Base-by-base conservation (phyloP, 2,329 filamentous ascomycete genomes). In the Venturia pyrina region DNA sequence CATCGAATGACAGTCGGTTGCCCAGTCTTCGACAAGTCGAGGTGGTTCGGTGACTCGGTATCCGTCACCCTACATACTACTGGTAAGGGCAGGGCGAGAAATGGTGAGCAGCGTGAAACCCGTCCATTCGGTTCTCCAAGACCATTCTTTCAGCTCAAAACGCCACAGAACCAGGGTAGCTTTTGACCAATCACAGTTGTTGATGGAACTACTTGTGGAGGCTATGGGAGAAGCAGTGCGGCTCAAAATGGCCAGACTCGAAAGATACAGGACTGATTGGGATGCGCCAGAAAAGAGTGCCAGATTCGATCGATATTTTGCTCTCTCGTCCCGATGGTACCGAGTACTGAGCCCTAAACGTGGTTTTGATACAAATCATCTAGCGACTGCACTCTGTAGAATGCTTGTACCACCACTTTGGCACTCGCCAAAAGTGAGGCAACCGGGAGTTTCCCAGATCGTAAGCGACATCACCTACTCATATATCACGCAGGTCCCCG, bases 401-500 rank as follows among this genome's bases (percentile, higher is more conserved):
- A 4, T 28, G 28, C 28, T 28, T 28, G 28, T 28, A 53, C 48
- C 21, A 53, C 21, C 48, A 53, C n/a, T 1, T 28, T 28, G 28
- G 28, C 28, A 28, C 32, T 37, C 17, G 10, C 50, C 15, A 59
- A 24, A 37, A 59, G 15, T 59, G 53, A 37, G 15, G 53, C 53
- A 59, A 10, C 8, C 53, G 53, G 19, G 53, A 59, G 7, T 10
- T 17, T n/a, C 32, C 32, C 6, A 7, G 28, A n/a, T 32, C 11
- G 32, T 37, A 28, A 59, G 53, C 53, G 53, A 37, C 53, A 59
- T 37, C 24, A 37, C 53, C 19, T 37, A 59, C 53, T 59, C 28
- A 28, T 37, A 59, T 59, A 17, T 21, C 53, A 59, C 53, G 53
- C 53, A 59, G 53, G 53, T 59, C 32, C 53, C 53, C 53, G 53